These are phyloP conservation scores for Chrysosporium keratinophilum DNA, from an alignment of 2,329 filamentous ascomycete genomes.

Conservation along the genomic window DNA sequence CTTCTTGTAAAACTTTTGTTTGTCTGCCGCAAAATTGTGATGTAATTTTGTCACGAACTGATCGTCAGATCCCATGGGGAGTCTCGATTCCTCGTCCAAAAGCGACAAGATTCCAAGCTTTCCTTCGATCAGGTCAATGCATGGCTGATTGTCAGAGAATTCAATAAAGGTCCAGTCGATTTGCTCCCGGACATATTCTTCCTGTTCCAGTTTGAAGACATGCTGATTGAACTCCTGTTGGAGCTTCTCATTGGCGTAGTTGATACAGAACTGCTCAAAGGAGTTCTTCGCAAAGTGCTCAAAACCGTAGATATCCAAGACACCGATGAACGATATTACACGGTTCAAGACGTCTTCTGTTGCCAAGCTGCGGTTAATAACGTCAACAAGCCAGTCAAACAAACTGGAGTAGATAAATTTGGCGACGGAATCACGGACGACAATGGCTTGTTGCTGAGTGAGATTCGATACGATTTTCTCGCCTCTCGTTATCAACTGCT, in stretches of 20 bases:
- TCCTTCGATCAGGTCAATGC: constrained; percentile 95
- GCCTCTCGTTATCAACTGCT: constrained; percentile 88
- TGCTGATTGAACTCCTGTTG: constrained; percentile 99
- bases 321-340: constrained; percentile 86
- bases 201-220: constrained; percentile 97
- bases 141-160: constrained; percentile 97
- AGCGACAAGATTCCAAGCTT: constrained; percentile 88
- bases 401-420: constrained; percentile 98
- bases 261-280: constrained; percentile 99
- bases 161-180: constrained; percentile 99
- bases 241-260: constrained; percentile 98
- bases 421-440: constrained; percentile 92
- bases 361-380: constrained; percentile 82
- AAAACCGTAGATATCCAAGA: constrained; percentile 98
- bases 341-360: constrained; percentile 75
- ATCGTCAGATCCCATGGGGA: constrained; percentile 95
- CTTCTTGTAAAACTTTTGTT: constrained; percentile 98
- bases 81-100: constrained; percentile 86
- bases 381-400: constrained; percentile 98
- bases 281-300: constrained; percentile 99
- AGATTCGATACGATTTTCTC: constrained; percentile 97
- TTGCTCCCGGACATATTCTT: constrained; percentile 90
- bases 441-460: constrained; percentile 81
- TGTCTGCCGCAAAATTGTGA: constrained; percentile 79
- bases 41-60: constrained; percentile 95